Percentiles rank a stretch among this genome's conserved stretches.
These are phyloP conservation scores for Fusarium mundagurra DNA, from an alignment of 2,329 filamentous ascomycete genomes.

Conservation along the genomic window DNA sequence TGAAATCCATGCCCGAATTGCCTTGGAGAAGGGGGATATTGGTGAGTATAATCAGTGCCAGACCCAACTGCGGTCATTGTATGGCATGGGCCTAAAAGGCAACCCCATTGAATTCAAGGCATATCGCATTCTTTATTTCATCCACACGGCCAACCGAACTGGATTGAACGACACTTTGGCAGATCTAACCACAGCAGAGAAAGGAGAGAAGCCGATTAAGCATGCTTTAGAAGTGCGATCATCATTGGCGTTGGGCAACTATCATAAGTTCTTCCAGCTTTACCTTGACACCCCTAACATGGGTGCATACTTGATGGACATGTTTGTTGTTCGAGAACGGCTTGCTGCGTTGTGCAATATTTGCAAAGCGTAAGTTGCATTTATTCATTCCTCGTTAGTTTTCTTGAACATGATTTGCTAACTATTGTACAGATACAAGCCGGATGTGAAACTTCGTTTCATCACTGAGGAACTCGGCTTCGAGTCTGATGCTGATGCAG, in stretches of 20 bases:
- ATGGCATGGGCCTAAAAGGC: slow-evolving; percentile 86
- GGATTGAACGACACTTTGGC: slow-evolving; percentile 98
- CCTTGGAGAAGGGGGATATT: slow-evolving; percentile 96
- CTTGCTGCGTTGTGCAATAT: slow-evolving; percentile 90
- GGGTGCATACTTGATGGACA: slow-evolving; percentile 98
- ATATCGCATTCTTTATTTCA: slow-evolving; percentile 99
- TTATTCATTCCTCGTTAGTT: background rate
- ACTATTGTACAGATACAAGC: slow-evolving; percentile 80
- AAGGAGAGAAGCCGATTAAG: slow-evolving; percentile 83
- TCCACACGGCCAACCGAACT: slow-evolving; percentile 97
- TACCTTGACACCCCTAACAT: slow-evolving; percentile 96
- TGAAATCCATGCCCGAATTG: slow-evolving; percentile 96
- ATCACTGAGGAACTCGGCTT: slow-evolving; percentile 96
- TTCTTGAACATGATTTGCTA: slow-evolving; percentile 50
- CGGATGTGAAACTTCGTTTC: slow-evolving; percentile 87
- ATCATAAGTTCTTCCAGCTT: slow-evolving; percentile 96
- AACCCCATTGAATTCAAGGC: slow-evolving; percentile 97
- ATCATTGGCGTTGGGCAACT: slow-evolving; percentile 91
- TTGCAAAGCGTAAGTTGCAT: slow-evolving; percentile 84
- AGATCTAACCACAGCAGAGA: slow-evolving; percentile 98
- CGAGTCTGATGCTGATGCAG: slow-evolving; percentile 89
- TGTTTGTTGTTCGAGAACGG: slow-evolving; percentile 95
- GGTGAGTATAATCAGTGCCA: slow-evolving; percentile 99
- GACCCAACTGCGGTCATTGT: slow-evolving; percentile 93
- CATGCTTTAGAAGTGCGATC: slow-evolving; percentile 93